Conservation (phyloP, 176 grass and related monocot genomes). For the Avena eriantha region DNA sequence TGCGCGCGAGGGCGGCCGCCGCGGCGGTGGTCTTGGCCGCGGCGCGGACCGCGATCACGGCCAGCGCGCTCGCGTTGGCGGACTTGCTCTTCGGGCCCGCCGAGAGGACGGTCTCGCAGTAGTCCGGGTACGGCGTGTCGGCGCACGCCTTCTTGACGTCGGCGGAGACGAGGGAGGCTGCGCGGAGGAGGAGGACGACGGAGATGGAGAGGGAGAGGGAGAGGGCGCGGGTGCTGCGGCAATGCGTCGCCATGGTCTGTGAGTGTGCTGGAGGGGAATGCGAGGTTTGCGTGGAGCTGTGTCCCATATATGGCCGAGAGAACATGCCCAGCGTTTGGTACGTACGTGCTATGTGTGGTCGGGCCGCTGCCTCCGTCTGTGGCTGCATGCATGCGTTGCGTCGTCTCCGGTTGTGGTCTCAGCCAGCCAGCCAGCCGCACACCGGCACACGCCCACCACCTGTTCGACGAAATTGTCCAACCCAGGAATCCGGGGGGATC, state of each 20-base stretch:
- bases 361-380: not conserved
- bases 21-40: not conserved
- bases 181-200: not conserved
- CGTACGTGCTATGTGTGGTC: not conserved
- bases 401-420: too few relatives aligned
- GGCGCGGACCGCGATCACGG: not conserved
- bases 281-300: not conserved
- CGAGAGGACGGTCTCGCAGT: not conserved
- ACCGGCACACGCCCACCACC: not conserved
- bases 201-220: not conserved
- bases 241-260: not conserved
- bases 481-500: not conserved
- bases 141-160: not conserved
- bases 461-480: not conserved
- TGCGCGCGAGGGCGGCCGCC: not conserved
- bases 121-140: slow-evolving; percentile 11
- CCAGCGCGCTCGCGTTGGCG: not conserved
- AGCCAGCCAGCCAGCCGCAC: too few relatives aligned
- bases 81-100: not conserved
- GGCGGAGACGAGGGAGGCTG: not conserved
- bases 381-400: not conserved
- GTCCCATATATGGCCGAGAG: not conserved
- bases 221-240: not conserved
- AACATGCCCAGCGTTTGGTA: not conserved
- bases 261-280: not conserved